Percentiles rank a stretch among this genome's conserved stretches.
These are phyloP conservation scores for Achlya hypogyna DNA, from an alignment of 352 stramenopile species.

Conservation along the genomic window DNA sequence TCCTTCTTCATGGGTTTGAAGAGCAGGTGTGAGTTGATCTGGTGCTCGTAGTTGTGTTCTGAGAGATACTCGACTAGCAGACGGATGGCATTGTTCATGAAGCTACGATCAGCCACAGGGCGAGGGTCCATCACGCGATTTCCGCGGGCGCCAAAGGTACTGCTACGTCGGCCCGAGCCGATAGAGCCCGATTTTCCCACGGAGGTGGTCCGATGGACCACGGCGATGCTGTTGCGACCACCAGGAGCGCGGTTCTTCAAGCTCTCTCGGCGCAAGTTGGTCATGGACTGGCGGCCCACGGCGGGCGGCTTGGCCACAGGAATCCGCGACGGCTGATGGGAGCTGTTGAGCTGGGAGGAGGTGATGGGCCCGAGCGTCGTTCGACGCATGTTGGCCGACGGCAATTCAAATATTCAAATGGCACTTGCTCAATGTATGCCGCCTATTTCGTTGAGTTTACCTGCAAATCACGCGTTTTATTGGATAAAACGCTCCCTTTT, in stretches of 20 bases:
- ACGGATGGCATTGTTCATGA: constrained; percentile 87
- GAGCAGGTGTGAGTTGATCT: constrained; percentile 86
- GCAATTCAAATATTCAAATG: constrained; percentile 16
- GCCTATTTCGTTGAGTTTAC: neutral
- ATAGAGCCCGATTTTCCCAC: neutral
- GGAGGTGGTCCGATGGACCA: neutral
- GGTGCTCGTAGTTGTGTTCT: constrained; percentile 86
- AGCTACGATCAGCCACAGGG: constrained; percentile 86
- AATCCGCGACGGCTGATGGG: constrained; percentile 34
- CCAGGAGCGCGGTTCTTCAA: constrained; percentile 33
- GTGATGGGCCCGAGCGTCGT: constrained; percentile 78
- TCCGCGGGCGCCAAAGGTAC: constrained; percentile 42
- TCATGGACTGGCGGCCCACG: constrained; percentile 59
- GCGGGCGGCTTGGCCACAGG: constrained; percentile 34
- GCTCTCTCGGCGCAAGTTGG: constrained; percentile 29
- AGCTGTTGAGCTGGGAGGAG: constrained; percentile 73
- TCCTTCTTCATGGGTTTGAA: constrained; percentile 93
- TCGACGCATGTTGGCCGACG: constrained; percentile 44
- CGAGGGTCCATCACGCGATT: constrained; percentile 67
- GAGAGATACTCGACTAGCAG: constrained; percentile 91
- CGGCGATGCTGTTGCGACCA: constrained; percentile 25
- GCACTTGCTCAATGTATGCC: neutral
- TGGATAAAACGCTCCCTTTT: neutral
- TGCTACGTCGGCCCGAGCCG: constrained; percentile 39
- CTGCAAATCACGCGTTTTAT: neutral